Conservation (phyloP, 371 early-diverging fungal species). For the Rhizopus stolonifer region DNA sequence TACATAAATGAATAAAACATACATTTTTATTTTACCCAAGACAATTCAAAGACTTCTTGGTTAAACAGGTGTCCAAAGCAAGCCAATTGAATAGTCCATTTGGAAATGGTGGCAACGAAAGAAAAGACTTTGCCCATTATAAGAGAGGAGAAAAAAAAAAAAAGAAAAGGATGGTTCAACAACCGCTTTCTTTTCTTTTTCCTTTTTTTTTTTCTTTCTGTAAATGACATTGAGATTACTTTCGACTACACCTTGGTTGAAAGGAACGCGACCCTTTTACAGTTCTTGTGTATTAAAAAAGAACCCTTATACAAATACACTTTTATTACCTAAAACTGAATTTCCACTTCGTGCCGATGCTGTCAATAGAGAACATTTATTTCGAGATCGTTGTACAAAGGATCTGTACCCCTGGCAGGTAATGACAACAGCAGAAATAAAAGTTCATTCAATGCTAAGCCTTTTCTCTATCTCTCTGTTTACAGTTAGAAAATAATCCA, state of each 20-base stretch:
- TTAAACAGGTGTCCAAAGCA: conserved; percentile 65
- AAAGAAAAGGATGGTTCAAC: not conserved
- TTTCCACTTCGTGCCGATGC: conserved; percentile 77
- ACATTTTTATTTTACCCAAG: conserved; percentile 53
- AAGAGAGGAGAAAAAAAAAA: not conserved
- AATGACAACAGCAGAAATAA: not conserved
- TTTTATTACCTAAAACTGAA: conserved; percentile 70
- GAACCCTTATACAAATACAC: conserved; percentile 59
- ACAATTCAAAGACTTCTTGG: conserved; percentile 64
- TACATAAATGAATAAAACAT: not conserved
- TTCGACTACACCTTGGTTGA: not conserved
- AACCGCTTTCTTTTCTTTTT: not conserved
- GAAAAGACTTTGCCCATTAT: conserved; percentile 11
- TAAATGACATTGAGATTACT: conserved; percentile 1
- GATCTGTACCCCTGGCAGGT: conserved; percentile 81
- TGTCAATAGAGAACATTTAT: conserved; percentile 57
- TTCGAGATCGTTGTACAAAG: conserved; percentile 65
- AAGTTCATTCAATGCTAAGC: not conserved
- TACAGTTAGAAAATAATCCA: conserved; percentile 58
- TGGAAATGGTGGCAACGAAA: conserved; percentile 3
- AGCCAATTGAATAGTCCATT: conserved; percentile 50
- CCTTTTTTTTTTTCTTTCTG: conserved; percentile 5
- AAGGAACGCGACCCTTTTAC: not conserved
- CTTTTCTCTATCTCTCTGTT: no score
- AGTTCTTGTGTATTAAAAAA: conserved; percentile 12